Evolutionary conservation across 768 basidiomycete species (phyloP).

Genomic region (Erythrobasidium yunnanense): DNA sequence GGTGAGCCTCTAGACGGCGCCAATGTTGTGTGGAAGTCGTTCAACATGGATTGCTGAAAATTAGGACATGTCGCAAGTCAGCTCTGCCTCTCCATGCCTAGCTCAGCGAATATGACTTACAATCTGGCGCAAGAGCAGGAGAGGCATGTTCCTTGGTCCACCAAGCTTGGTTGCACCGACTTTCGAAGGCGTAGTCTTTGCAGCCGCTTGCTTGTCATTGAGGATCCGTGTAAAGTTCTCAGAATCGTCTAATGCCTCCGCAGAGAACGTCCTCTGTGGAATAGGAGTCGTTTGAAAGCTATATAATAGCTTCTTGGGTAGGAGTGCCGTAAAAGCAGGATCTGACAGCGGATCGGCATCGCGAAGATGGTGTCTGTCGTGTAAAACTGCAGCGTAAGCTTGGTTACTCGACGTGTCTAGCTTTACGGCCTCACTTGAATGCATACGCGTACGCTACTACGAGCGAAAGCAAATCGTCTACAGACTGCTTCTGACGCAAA

Average conservation of each 20-base stretch:
- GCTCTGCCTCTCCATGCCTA: not conserved
- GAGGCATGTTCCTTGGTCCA: conserved; percentile 16
- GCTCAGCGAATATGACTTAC: not conserved
- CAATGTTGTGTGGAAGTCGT: conserved; percentile 19
- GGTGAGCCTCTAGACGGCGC: conserved; percentile 10
- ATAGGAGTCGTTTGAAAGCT: conserved; percentile 2
- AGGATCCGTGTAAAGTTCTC: conserved; percentile 8
- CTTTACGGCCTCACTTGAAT: conserved; percentile 1
- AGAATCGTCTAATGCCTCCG: not conserved
- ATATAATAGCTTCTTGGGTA: not conserved
- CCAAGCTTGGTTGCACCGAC: conserved; percentile 7
- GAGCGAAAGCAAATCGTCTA: conserved; percentile 2
- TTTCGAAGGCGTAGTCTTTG: not conserved
- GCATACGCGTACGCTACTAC: conserved; percentile 18
- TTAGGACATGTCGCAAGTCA: not conserved
- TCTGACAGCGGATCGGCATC: conserved; percentile 7
- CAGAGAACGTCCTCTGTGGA: not conserved
- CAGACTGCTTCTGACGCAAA: not conserved
- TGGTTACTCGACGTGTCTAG: not conserved
- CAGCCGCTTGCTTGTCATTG: not conserved
- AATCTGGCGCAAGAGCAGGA: conserved; percentile 16
- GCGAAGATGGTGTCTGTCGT: conserved; percentile 11
- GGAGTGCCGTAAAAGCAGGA: not conserved
- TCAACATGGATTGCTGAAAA: conserved; percentile 4
- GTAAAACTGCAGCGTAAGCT: not conserved